Conservation (phyloP, 2,329 filamentous ascomycete species). For the Xylaria arbuscula region DNA sequence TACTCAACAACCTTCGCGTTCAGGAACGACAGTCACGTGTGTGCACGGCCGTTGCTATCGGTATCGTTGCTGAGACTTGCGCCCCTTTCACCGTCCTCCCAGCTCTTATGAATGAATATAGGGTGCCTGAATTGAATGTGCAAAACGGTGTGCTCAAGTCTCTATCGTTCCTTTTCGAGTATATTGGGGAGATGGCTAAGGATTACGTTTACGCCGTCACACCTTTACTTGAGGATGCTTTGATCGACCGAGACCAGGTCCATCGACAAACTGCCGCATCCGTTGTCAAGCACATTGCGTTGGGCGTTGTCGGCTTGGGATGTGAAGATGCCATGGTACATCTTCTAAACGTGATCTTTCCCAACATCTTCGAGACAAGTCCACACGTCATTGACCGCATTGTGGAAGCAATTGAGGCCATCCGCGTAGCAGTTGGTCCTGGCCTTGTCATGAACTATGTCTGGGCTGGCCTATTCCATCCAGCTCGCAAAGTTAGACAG, state of each 20-base stretch:
- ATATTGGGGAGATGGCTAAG: conserved; percentile 99
- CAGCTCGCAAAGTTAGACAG: conserved; percentile 90
- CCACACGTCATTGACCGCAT: conserved; percentile 99
- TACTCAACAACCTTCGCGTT: conserved; percentile 95
- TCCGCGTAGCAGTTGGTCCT: conserved; percentile 91
- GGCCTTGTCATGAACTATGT: conserved; percentile 97
- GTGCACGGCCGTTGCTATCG: conserved; percentile 97
- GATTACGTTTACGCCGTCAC: conserved; percentile 99
- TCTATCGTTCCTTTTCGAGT: conserved; percentile 96
- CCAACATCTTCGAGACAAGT: conserved; percentile 96
- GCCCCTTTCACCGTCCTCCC: conserved; percentile 98
- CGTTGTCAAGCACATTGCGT: conserved; percentile 96
- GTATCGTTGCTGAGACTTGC: conserved; percentile 98
- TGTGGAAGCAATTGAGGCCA: conserved; percentile 95
- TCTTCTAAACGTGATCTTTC: conserved; percentile 93
- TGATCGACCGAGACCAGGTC: conserved; percentile 97
- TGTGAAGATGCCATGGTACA: conserved; percentile 99
- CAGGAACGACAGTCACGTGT: conserved; percentile 98
- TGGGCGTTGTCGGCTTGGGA: conserved; percentile 96
- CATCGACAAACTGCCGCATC: conserved; percentile 96
- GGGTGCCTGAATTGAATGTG: conserved; percentile 97
- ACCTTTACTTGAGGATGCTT: conserved; percentile 92
- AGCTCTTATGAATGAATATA: conserved; percentile 98
- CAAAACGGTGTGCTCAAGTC: conserved; percentile 99
- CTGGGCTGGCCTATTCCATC: conserved; percentile 97